Percentiles rank a stretch among this genome's conserved stretches.
phyloP scores from a whole-genome alignment of 192 early-diverging fungal genomes.

The Coemansia sp. region DNA sequence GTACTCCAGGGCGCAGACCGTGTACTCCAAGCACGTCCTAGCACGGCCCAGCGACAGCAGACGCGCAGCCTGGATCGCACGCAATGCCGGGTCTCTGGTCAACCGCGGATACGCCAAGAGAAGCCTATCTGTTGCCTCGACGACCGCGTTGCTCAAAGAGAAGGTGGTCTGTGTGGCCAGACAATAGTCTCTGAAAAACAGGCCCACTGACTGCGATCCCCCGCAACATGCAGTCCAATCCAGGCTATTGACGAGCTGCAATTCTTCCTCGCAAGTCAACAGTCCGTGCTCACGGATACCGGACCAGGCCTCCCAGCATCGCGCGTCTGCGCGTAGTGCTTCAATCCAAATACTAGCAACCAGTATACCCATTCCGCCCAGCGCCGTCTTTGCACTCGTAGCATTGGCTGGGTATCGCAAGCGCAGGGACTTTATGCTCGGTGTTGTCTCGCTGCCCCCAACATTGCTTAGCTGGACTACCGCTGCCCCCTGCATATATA shows the following conservation, averaged over 20 bases:
- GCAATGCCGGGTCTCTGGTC: constrained; percentile 35
- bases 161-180: constrained; percentile 47
- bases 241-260: constrained; percentile 20
- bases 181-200: constrained; percentile 48
- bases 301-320: constrained; percentile 60
- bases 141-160: constrained; percentile 15
- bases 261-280: constrained; percentile 42
- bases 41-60: constrained; percentile 45
- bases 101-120: constrained; percentile 27
- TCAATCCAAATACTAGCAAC: constrained; percentile 41
- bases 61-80: constrained; percentile 49
- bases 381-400: constrained; percentile 4
- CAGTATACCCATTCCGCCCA: constrained; percentile 35
- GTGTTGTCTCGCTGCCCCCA: constrained; percentile 39
- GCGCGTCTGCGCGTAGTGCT: constrained; percentile 34
- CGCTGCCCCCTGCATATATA: constrained; percentile 58
- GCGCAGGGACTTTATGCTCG: constrained; percentile 40
- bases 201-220: constrained; percentile 26
- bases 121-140: constrained; percentile 31
- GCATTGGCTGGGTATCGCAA: constrained; percentile 20
- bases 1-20: constrained; percentile 33
- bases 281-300: constrained; percentile 52
- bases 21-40: constrained; percentile 36
- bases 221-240: constrained; percentile 45
- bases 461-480: constrained; percentile 52